phyloP scores from a whole-genome alignment of 164 flowering plant species.

The Brasenia schreberi region DNA sequence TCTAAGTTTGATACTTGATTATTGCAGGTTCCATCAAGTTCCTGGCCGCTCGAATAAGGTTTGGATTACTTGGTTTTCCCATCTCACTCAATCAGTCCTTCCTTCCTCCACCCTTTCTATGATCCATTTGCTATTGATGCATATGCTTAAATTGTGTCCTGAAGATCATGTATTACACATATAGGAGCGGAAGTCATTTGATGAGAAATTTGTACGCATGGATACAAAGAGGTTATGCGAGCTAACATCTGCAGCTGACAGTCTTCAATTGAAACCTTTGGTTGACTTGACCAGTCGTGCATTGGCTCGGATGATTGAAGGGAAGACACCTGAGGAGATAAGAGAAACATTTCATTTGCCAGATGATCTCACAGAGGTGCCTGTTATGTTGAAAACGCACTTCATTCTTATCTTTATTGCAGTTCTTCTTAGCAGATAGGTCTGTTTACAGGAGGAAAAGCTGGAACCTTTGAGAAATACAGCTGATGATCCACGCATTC shows the following conservation, averaged over 20 bases:
- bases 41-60: conserved; percentile 95
- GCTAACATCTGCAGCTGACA: conserved; percentile 86
- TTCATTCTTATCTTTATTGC: neutral
- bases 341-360: conserved; percentile 86
- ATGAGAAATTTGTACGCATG: conserved; percentile 71
- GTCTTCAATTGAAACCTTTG: conserved; percentile 78
- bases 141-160: neutral
- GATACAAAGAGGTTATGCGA: conserved; percentile 76
- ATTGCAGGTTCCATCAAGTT: conserved; percentile 88
- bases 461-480: conserved; percentile 80
- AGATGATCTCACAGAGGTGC: conserved; percentile 96
- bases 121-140: neutral
- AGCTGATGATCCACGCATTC: conserved; percentile 83
- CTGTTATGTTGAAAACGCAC: conserved; percentile 9
- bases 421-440: conserved; percentile 5
- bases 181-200: conserved; percentile 79
- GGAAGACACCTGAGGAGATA: conserved; percentile 85
- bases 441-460: conserved; percentile 69
- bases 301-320: conserved; percentile 92
- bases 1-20: conserved; percentile 70
- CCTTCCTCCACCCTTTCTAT: neutral
- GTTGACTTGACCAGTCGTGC: conserved; percentile 89
- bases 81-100: neutral
- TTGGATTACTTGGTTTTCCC: neutral
- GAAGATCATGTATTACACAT: neutral